Conservation (phyloP, 2,329 filamentous ascomycete species). For the Diaporthe vaccinii region DNA sequence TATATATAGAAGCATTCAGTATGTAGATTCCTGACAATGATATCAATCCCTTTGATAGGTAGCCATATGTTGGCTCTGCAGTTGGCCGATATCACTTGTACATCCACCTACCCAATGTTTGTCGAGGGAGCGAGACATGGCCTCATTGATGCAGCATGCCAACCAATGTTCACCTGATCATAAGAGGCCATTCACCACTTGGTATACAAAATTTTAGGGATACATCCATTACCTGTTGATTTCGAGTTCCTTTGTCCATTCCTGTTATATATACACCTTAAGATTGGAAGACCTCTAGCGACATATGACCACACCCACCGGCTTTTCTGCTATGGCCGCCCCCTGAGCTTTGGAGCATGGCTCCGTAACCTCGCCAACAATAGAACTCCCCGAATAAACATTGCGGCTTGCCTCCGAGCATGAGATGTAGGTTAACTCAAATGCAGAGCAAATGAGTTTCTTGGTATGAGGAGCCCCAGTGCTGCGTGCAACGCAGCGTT, state of each 20-base stretch:
- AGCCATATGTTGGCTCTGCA: background rate
- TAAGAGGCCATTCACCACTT: background rate
- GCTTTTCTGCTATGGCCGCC: background rate
- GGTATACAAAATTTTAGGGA: background rate
- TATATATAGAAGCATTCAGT: background rate
- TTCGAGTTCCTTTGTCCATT: background rate
- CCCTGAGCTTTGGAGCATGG: background rate
- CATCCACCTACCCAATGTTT: background rate
- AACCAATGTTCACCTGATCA: background rate
- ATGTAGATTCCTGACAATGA: background rate
- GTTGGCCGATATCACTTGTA: background rate
- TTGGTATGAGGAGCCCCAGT: conserved; percentile 4
- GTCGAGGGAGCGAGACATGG: background rate
- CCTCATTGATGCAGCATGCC: background rate
- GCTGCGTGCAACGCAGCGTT: background rate
- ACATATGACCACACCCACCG: background rate
- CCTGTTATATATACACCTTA: conserved; percentile 24
- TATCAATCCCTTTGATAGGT: background rate
- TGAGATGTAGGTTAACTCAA: background rate
- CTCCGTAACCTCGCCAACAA: background rate
- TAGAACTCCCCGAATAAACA: background rate
- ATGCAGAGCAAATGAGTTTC: background rate
- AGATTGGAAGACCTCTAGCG: background rate
- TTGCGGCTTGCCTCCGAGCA: background rate
- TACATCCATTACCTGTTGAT: background rate